These are phyloP conservation scores for Endocalyx cinctus DNA, from an alignment of 2,329 filamentous ascomycete species.

Conservation along the genomic window DNA sequence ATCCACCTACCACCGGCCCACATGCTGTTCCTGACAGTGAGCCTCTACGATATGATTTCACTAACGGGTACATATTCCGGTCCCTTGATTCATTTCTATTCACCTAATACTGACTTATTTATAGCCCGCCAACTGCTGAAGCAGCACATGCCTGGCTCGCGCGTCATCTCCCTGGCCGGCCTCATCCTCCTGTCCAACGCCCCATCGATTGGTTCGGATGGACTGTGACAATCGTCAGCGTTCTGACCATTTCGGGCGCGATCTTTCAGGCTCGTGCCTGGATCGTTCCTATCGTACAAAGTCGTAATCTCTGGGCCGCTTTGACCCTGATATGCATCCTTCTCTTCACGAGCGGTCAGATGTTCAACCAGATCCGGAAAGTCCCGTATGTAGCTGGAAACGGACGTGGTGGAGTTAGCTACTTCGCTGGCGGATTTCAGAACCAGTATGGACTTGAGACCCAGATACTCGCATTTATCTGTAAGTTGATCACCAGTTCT, in stretches of 20 bases:
- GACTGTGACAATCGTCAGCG: constrained; percentile 60
- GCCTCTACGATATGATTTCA: constrained; percentile 82
- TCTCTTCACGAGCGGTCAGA: constrained; percentile 92
- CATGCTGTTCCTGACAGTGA: constrained; percentile 66
- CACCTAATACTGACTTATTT: constrained; percentile 12
- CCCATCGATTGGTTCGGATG: constrained; percentile 85
- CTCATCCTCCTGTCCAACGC: constrained; percentile 72
- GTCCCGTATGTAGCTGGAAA: constrained; percentile 88
- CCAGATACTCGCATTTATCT: constrained; percentile 89
- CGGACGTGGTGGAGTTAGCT: constrained; percentile 78
- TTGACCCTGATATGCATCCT: constrained; percentile 84
- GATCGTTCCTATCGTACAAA: constrained; percentile 75
- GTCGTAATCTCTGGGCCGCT: constrained; percentile 90
- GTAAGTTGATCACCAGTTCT: constrained; percentile 50
- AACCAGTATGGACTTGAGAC: constrained; percentile 93
- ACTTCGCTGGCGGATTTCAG: constrained; percentile 89
- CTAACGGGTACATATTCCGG: constrained; percentile 56
- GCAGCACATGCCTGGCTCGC: constrained; percentile 73
- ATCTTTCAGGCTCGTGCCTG: constrained; percentile 71
- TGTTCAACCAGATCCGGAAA: constrained; percentile 99
- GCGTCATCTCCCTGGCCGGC: constrained; percentile 71
- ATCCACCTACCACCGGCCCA: constrained; percentile 78
- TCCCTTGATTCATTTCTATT: constrained; percentile 2
- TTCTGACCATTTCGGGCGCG: constrained; percentile 66
- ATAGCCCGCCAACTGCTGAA: constrained; percentile 70